Conservation (phyloP, 1,139 yeast species). For the Candida gigantensis region DNA sequence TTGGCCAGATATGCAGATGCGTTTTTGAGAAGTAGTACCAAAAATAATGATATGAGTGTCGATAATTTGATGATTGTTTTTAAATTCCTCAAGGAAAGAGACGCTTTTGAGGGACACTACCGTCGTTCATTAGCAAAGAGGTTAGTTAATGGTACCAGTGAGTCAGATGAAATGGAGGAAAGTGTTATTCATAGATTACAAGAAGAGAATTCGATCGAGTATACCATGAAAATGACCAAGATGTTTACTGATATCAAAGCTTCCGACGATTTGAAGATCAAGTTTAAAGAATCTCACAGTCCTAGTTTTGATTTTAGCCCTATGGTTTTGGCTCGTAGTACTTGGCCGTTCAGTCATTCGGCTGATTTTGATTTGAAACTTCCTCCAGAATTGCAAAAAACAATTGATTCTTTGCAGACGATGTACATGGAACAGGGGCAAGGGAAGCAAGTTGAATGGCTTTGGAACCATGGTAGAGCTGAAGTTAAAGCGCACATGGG, state of each 20-base stretch:
- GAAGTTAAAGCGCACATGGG: slow-evolving; percentile 89
- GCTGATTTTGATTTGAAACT: slow-evolving; percentile 45
- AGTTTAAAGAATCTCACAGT: slow-evolving; percentile 53
- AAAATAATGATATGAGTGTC: slow-evolving; percentile 74
- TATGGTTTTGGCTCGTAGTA: slow-evolving; percentile 78
- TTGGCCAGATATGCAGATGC: slow-evolving; percentile 89
- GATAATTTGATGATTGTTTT: slow-evolving; percentile 87
- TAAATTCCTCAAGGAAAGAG: slow-evolving; percentile 89
- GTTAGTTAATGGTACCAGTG: slow-evolving; percentile 79
- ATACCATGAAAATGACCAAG: slow-evolving; percentile 89
- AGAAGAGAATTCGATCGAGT: slow-evolving; percentile 88
- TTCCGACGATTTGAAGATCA: slow-evolving; percentile 72
- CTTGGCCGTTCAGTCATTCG: slow-evolving; percentile 75
- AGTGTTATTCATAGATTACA: slow-evolving; percentile 82
- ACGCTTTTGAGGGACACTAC: slow-evolving; percentile 91
- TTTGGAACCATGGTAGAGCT: slow-evolving; percentile 93
- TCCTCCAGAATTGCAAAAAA: slow-evolving; percentile 56
- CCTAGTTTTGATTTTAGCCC: slow-evolving; percentile 68
- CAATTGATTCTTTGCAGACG: slow-evolving; percentile 67
- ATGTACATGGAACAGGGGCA: slow-evolving; percentile 75
- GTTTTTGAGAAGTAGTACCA: slow-evolving; percentile 71
- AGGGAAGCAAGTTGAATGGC: slow-evolving; percentile 92
- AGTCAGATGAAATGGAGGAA: slow-evolving; percentile 85
- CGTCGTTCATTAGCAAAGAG: slow-evolving; percentile 88
- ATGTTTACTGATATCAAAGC: slow-evolving; percentile 96